phyloP scores from a whole-genome alignment of 139 green algal genomes.

The Zygnema cylindricum region DNA sequence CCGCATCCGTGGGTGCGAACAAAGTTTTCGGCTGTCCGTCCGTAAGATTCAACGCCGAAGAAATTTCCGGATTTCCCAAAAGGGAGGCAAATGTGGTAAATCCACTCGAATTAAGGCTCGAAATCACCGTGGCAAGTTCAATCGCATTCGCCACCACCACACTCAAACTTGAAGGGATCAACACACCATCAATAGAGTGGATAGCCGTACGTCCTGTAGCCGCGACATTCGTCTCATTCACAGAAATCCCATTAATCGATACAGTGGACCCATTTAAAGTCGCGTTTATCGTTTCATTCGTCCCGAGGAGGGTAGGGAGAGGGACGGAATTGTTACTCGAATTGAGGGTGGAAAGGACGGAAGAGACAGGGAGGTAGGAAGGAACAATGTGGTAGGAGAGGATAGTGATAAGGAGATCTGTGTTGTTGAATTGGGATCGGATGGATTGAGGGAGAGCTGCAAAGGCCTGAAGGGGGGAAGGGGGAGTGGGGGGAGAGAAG shows the following conservation, averaged over 20 bases:
- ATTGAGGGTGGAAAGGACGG: not conserved
- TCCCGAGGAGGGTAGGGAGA: not conserved
- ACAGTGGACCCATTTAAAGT: not conserved
- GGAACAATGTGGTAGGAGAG: not conserved
- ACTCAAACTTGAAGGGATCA: not conserved
- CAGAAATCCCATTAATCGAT: not conserved
- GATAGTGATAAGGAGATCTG: not conserved
- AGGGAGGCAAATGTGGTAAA: not conserved
- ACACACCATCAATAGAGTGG: not conserved
- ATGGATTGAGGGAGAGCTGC: not conserved
- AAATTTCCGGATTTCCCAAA: not conserved
- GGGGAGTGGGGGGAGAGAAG: slow-evolving; percentile 17
- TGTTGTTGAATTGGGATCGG: slow-evolving; percentile 12
- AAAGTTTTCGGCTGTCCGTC: not conserved
- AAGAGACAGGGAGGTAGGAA: not conserved
- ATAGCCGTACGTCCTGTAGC: not conserved
- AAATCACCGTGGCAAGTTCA: not conserved
- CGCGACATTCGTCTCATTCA: not conserved
- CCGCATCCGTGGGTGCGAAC: not conserved
- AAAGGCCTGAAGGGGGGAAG: not conserved
- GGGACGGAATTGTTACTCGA: not conserved
- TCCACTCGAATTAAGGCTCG: not conserved
- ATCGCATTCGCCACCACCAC: not conserved
- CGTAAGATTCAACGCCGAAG: not conserved
- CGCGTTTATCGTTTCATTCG: not conserved